A percentile compares a stretch with the other conserved stretches of the same genome.
phyloP scores from a whole-genome alignment of 225 moss, liverwort and hornwort genomes.

The Sphagnum contortum region DNA sequence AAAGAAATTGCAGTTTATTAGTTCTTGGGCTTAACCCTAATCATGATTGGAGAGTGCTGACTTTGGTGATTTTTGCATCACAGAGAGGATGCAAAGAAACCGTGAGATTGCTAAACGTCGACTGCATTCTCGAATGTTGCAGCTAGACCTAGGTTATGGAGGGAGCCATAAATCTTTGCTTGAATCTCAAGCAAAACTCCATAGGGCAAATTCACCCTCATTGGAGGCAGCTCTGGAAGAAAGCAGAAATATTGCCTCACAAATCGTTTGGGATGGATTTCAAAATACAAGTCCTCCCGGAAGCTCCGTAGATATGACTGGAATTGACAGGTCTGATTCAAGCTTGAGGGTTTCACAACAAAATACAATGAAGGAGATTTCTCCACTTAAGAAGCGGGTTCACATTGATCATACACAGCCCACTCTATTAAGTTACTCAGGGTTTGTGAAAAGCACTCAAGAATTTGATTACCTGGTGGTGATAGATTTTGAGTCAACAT shows the following conservation, averaged over 20 bases:
- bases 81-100: conserved; percentile 3
- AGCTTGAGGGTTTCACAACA: background rate
- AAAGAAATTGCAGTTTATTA: too few relatives aligned
- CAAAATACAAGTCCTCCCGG: too few relatives aligned
- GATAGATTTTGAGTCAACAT: conserved; percentile 39
- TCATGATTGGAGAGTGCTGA: too few relatives aligned
- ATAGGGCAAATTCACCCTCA: background rate
- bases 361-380: background rate
- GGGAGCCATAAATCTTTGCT: background rate
- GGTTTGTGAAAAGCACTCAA: conserved; percentile 9
- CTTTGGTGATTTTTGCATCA: background rate
- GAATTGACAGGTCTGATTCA: background rate
- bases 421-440: conserved; percentile 14
- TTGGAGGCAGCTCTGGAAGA: background rate
- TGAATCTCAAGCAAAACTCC: background rate
- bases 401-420: conserved; percentile 13
- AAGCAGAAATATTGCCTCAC: too few relatives aligned
- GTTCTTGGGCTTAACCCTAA: too few relatives aligned
- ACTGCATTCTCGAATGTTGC: background rate
- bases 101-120: background rate
- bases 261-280: too few relatives aligned
- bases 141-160: background rate
- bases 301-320: background rate
- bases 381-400: background rate
- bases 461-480: conserved; percentile 35